Evolutionary conservation across 306 rosid genomes (phyloP), one percentile per base, ranked within the genome.

Genomic region (Vigna unguiculata): DNA sequence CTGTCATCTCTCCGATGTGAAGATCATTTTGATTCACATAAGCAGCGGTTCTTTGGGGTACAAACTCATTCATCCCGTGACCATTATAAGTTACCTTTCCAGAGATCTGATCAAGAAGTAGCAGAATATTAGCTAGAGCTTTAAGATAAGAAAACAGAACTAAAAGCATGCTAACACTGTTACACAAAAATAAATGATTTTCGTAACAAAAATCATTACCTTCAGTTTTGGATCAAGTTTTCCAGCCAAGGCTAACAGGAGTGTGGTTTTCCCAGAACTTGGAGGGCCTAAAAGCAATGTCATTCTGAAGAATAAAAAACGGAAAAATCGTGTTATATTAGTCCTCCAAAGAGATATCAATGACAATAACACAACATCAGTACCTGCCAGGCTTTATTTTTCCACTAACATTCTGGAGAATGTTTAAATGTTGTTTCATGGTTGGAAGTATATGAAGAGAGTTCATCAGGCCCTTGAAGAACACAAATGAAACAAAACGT

Each of bases 1-100:
- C 98, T 21, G 98, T 93, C 98, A 93, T 87, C 75, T 93, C 98
- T 14, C 92, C 93, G 48, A 83, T 74, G 48, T 93, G 98, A 75
- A 87, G 83, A 75, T 93, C 97, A 75, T 91, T 86, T 59, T 93
- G 97, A 54, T 96, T 86, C 43, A 93, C 88, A 68, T 93, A 93
- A 5, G 97, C 96, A 47, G 96, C 88, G 2, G 97, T 93, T 82
- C 97, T 93, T 54, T 82, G 91, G 17, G 98, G 87, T 1, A 86
- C 90, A 78, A 86, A 86, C 82, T 86, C 90, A 2, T 78, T 53
- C 84, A 86, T 61, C 54, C n/a, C 82, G 41, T 83, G 86, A 1
- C 90, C 90, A 71, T 86, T 86, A 45, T 81, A 86, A 13, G 86
- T 86, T 69, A 86, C 84, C 51, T 46, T 46, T 13, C 51, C 51